Evolutionary conservation across 768 basidiomycete genomes (phyloP), one percentile per base, ranked within the genome.

Genomic region (Tricholoma bakamatsutake): DNA sequence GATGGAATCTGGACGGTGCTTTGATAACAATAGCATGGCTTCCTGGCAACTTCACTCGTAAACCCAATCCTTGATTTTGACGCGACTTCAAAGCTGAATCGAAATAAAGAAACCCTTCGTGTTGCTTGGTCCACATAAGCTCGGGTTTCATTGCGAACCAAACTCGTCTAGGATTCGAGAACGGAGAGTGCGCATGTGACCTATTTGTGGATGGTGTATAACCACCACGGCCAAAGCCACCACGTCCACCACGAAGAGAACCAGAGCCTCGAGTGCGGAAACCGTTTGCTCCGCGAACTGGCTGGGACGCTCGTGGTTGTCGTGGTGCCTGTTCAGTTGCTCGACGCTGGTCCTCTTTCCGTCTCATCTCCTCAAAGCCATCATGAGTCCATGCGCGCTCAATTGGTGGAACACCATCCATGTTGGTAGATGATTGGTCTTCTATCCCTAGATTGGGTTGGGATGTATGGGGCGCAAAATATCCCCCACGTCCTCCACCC

Each of bases 281-380:
- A 11, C 67, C 68, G 28, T 69, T 64, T 52, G 68, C 59, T 21
- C 73, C 76, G 28, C 52, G 52, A 17, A 28, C 12, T 15, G 52
- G 42, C 50, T 73, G 70, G 55, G 69, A 66, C 33, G 64, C 53
- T 27, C 58, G 63, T 27, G 63, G 18, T 54, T 64, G 69, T 40
- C 67, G 65, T 46, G 73, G 73, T n/a, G 59, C 28, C 35, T 67
- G 63, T 37, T 68, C 72, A 27, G 69, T 64, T 13, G 68, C 64
- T 31, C 67, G 69, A 42, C 77, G 77, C 52, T 77, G 76, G 56
- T 90, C 87, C 57, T 92, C 90, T 61, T 80, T 80, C 53, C 77
- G 77, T 70, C 83, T 90, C 81, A 93, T 81, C 72, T 95, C 90
- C 68, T 93, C 90, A 59, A 86, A 95, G 1, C 91, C 90, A 65